Percentiles rank a stretch among this genome's conserved stretches.
phyloP scores from a whole-genome alignment of 2,329 filamentous ascomycete genomes.

The Eutypa lata region DNA sequence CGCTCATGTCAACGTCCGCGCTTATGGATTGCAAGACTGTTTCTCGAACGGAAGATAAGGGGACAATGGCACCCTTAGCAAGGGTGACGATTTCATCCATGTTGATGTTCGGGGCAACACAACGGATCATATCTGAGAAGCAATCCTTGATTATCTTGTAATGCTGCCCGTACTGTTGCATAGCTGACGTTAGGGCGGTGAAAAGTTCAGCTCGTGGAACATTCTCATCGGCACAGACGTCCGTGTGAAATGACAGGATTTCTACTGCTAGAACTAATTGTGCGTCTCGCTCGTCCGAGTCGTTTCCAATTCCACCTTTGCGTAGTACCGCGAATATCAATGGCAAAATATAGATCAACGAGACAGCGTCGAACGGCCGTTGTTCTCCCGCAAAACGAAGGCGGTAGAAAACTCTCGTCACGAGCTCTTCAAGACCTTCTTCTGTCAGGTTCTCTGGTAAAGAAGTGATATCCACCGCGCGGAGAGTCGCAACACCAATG shows the following conservation, averaged over 20 bases:
- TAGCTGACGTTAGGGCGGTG: constrained; percentile 68
- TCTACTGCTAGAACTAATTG: constrained; percentile 88
- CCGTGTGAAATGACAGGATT: constrained; percentile 84
- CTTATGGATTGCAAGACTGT: constrained; percentile 87
- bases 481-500: constrained; percentile 81
- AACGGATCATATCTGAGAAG: constrained; percentile 79
- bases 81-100: constrained; percentile 70
- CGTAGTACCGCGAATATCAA: constrained; percentile 76
- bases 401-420: constrained; percentile 87
- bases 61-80: constrained; percentile 74
- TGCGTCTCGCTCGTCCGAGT: constrained; percentile 77
- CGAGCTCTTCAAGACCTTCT: constrained; percentile 78
- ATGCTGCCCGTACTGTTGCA: constrained; percentile 88
- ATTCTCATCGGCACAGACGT: constrained; percentile 69
- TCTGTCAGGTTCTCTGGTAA: constrained; percentile 69
- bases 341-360: constrained; percentile 82
- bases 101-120: constrained; percentile 77
- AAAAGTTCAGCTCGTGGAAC: constrained; percentile 76
- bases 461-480: constrained; percentile 71
- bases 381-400: constrained; percentile 89
- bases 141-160: constrained; percentile 95
- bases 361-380: constrained; percentile 85
- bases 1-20: constrained; percentile 86
- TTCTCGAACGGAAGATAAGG: constrained; percentile 75
- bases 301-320: constrained; percentile 72